These are phyloP conservation scores for Aspergillus sp. DNA, from an alignment of 2,329 filamentous ascomycete genomes.

Conservation along the genomic window DNA sequence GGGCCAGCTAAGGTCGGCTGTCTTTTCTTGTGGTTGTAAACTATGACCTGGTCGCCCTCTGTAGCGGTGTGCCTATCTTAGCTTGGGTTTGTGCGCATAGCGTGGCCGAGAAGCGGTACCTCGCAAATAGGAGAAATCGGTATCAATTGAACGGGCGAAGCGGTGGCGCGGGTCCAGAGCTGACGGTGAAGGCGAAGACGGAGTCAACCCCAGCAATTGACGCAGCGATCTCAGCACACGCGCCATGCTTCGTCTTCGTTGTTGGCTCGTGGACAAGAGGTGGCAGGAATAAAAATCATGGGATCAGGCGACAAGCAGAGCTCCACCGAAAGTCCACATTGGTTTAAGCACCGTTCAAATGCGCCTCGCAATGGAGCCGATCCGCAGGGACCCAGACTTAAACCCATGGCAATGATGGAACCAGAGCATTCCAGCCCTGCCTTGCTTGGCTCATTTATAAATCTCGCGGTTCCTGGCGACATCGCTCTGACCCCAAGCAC, in stretches of 20 bases:
- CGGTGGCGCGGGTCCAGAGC: slow-evolving; percentile 1
- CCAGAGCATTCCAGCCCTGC: background rate
- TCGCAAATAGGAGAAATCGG: slow-evolving; percentile 40
- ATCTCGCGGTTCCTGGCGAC: background rate
- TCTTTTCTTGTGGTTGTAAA: slow-evolving; percentile 32
- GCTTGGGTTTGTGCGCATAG: background rate
- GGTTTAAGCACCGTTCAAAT: slow-evolving; percentile 3
- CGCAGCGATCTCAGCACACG: slow-evolving; percentile 35
- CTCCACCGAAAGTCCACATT: slow-evolving; percentile 9
- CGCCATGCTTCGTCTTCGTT: slow-evolving; percentile 30
- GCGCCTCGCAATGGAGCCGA: slow-evolving; percentile 7
- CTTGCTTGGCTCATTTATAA: background rate
- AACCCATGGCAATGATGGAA: background rate
- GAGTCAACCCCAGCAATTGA: slow-evolving; percentile 27
- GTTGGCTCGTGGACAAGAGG: background rate
- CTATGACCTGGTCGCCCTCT: slow-evolving; percentile 47
- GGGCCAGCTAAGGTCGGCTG: slow-evolving; percentile 43
- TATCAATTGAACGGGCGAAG: slow-evolving; percentile 33
- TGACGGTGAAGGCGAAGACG: slow-evolving; percentile 15
- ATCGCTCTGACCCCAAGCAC: background rate
- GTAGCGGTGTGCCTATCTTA: slow-evolving; percentile 2
- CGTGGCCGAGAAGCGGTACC: slow-evolving; percentile 23
- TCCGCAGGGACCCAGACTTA: slow-evolving; percentile 10
- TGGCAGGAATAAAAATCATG: slow-evolving; percentile 4
- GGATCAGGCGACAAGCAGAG: background rate